Percentiles rank a stretch among this genome's conserved stretches.
These are phyloP conservation scores for Dunaliella primolecta DNA, from an alignment of 139 green algal genomes.

Conservation along the genomic window DNA sequence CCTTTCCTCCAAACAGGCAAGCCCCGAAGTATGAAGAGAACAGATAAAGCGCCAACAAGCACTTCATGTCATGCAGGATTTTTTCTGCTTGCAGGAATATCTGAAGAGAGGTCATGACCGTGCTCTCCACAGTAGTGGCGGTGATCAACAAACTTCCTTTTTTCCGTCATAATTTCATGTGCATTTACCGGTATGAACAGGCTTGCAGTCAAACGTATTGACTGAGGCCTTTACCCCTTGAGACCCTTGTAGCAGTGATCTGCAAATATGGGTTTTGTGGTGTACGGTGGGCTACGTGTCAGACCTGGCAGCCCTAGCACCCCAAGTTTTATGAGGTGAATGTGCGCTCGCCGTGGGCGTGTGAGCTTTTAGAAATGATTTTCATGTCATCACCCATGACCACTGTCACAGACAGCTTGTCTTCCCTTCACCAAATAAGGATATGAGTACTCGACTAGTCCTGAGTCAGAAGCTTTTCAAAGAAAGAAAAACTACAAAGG, in stretches of 20 bases:
- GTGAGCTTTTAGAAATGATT: too few species aligned
- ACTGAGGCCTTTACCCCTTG: too few species aligned
- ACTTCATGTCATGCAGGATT: background rate
- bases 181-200: too few species aligned
- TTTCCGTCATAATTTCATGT: too few species aligned
- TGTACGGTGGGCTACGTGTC: background rate
- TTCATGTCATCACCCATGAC: too few species aligned
- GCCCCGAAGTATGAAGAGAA: background rate
- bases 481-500: background rate
- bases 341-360: too few species aligned
- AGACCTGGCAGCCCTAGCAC: background rate
- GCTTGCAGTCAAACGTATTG: too few species aligned
- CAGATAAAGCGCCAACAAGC: background rate
- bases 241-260: background rate
- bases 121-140: background rate
- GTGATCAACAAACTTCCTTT: too few species aligned
- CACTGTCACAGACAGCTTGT: too few species aligned
- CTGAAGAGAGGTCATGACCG: background rate
- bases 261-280: background rate
- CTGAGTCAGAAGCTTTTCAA: too few species aligned
- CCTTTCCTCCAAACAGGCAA: background rate
- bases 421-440: too few species aligned
- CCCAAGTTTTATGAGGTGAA: background rate
- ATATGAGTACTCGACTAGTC: too few species aligned
- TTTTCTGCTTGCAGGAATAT: background rate